These are phyloP conservation scores for Trametes villosa DNA, from an alignment of 768 basidiomycete genomes.

Conservation along the genomic window DNA sequence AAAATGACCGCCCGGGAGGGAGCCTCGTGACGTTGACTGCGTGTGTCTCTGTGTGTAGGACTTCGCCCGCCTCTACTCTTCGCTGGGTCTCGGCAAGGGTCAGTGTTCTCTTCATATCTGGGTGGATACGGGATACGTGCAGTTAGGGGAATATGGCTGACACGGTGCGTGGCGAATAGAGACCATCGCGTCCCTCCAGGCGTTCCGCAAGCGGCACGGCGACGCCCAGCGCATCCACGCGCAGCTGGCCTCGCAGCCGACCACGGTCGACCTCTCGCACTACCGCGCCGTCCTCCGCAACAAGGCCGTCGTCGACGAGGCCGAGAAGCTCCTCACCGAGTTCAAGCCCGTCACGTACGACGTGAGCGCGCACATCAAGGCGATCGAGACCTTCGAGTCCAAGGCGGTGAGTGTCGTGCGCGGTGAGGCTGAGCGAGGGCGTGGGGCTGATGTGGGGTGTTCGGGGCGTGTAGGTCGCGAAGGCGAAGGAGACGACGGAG, in stretches of 20 bases:
- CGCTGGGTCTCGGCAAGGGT: slow-evolving; percentile 88
- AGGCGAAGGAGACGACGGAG: slow-evolving; percentile 85
- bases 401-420: slow-evolving; percentile 76
- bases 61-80: slow-evolving; percentile 81
- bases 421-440: background rate
- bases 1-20: slow-evolving; percentile 1
- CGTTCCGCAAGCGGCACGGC: slow-evolving; percentile 94
- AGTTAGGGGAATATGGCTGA: background rate
- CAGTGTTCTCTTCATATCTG: slow-evolving; percentile 26
- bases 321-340: slow-evolving; percentile 82
- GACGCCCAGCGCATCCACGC: slow-evolving; percentile 81
- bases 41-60: slow-evolving; percentile 58
- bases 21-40: slow-evolving; percentile 13
- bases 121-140: too few relatives aligned
- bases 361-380: slow-evolving; percentile 85
- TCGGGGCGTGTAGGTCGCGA: slow-evolving; percentile 62
- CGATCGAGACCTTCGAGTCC: slow-evolving; percentile 94
- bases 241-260: slow-evolving; percentile 69
- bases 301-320: slow-evolving; percentile 87
- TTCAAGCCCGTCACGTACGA: slow-evolving; percentile 98
- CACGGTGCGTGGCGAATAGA: slow-evolving; percentile 49
- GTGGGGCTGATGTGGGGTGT: background rate
- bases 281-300: slow-evolving; percentile 95
- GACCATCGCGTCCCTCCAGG: slow-evolving; percentile 87
- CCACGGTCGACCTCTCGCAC: slow-evolving; percentile 86